phyloP scores from a whole-genome alignment of 83 land plant species.

The Picea abies region DNA sequence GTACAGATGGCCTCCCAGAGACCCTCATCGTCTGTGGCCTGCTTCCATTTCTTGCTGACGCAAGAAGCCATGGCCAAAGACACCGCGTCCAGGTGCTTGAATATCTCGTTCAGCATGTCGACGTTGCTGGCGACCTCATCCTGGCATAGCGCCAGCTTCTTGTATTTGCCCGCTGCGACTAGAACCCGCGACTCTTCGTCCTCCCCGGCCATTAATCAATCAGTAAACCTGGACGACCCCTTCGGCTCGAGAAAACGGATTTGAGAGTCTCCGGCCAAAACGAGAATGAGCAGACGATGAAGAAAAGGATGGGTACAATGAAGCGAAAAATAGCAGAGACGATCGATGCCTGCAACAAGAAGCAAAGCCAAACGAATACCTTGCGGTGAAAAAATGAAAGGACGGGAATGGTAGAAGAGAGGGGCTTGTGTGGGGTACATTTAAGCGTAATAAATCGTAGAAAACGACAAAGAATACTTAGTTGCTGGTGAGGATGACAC shows the following conservation, averaged over 20 bases:
- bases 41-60: conserved; percentile 62
- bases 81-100: conserved; percentile 55
- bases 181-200: background rate
- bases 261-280: background rate
- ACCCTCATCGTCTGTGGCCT: conserved; percentile 45
- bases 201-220: background rate
- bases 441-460: background rate
- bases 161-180: background rate
- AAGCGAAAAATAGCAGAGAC: background rate
- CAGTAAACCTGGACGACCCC: background rate
- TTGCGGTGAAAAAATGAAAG: background rate
- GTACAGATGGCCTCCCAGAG: conserved; percentile 72
- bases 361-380: background rate
- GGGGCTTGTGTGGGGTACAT: background rate
- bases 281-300: background rate
- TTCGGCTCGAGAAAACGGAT: background rate
- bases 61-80: conserved; percentile 64
- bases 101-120: conserved; percentile 58
- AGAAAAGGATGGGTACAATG: background rate
- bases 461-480: background rate
- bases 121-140: conserved; percentile 13
- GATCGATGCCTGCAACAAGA: background rate
- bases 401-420: background rate
- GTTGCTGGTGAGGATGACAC: background rate
- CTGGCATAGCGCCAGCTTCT: background rate